phyloP scores from a whole-genome alignment of 2,329 filamentous ascomycete species.

The Alternaria arborescens region DNA sequence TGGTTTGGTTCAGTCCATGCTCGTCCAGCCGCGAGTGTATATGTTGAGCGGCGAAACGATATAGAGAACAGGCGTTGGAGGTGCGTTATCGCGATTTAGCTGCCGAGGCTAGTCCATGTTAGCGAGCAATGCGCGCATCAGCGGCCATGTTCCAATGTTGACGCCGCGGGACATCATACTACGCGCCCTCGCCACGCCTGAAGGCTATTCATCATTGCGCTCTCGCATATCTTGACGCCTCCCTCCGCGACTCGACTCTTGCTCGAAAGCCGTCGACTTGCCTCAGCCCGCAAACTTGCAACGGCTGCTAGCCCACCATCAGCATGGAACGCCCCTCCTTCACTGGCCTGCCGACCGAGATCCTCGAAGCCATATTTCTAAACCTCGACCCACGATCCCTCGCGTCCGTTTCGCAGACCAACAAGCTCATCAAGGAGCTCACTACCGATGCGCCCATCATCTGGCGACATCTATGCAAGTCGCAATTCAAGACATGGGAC shows the following conservation, averaged over 20 bases:
- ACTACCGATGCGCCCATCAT: slow-evolving; percentile 76
- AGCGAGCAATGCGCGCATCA: slow-evolving; percentile 28
- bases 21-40: not conserved
- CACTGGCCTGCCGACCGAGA: slow-evolving; percentile 75
- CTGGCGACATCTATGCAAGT: slow-evolving; percentile 79
- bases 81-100: slow-evolving; percentile 18
- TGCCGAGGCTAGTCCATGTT: slow-evolving; percentile 23
- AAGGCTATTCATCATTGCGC: not conserved
- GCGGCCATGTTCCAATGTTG: slow-evolving; percentile 16
- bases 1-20: not conserved
- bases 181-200: slow-evolving; percentile 6
- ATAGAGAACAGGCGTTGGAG: slow-evolving; percentile 1
- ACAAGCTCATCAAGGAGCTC: slow-evolving; percentile 70
- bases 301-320: not conserved
- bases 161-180: slow-evolving; percentile 12
- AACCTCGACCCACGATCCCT: slow-evolving; percentile 64
- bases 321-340: slow-evolving; percentile 31
- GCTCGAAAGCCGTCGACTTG: not conserved
- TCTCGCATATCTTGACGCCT: not conserved
- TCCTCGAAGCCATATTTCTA: slow-evolving; percentile 79
- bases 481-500: slow-evolving; percentile 79
- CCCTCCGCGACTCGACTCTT: not conserved
- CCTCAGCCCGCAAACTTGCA: not conserved
- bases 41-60: not conserved
- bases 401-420: slow-evolving; percentile 66